A percentile compares a stretch with the other conserved stretches of the same genome.
These are phyloP conservation scores for Fragilaria radians DNA, from an alignment of 108 stramenopile genomes.

Conservation along the genomic window DNA sequence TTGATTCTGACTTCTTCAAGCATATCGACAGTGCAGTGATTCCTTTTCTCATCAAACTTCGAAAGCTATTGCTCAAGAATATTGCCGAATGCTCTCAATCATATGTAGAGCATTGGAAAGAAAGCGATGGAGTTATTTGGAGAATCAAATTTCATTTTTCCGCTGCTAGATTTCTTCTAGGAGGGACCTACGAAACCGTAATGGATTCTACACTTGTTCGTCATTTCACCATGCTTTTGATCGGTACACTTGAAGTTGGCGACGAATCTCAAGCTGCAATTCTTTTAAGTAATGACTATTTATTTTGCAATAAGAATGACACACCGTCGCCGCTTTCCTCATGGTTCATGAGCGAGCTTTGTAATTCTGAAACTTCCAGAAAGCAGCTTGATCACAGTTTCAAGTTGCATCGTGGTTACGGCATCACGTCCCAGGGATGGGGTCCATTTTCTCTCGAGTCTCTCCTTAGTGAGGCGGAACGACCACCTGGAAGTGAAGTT, in stretches of 20 bases:
- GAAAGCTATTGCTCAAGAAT: too few relatives aligned
- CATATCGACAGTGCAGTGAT: too few relatives aligned
- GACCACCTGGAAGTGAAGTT: background rate
- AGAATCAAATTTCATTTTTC: slow-evolving; percentile 48
- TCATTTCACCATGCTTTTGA: slow-evolving; percentile 42
- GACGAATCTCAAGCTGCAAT: slow-evolving; percentile 56
- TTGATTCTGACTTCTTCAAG: too few relatives aligned
- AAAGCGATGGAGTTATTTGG: too few relatives aligned
- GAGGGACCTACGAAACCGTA: background rate
- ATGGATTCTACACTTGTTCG: slow-evolving; percentile 20
- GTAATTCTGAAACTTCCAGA: slow-evolving; percentile 18
- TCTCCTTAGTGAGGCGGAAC: slow-evolving; percentile 8
- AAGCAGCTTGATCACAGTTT: slow-evolving; percentile 56
- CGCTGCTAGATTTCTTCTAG: slow-evolving; percentile 39
- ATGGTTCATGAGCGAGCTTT: slow-evolving; percentile 31
- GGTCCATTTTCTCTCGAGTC: slow-evolving; percentile 40
- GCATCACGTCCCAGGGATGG: slow-evolving; percentile 22
- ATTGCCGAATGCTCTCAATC: too few relatives aligned
- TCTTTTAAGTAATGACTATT: slow-evolving; percentile 44
- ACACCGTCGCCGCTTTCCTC: slow-evolving; percentile 20
- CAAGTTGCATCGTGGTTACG: slow-evolving; percentile 38
- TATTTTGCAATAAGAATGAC: slow-evolving; percentile 11
- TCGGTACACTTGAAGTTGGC: slow-evolving; percentile 54
- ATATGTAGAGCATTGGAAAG: too few relatives aligned
- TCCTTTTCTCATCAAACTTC: too few relatives aligned